A percentile compares a stretch with the other conserved stretches of the same genome.
phyloP scores from a whole-genome alignment of 1,284 basidiomycete species.

The Pseudozyma thailandica region DNA sequence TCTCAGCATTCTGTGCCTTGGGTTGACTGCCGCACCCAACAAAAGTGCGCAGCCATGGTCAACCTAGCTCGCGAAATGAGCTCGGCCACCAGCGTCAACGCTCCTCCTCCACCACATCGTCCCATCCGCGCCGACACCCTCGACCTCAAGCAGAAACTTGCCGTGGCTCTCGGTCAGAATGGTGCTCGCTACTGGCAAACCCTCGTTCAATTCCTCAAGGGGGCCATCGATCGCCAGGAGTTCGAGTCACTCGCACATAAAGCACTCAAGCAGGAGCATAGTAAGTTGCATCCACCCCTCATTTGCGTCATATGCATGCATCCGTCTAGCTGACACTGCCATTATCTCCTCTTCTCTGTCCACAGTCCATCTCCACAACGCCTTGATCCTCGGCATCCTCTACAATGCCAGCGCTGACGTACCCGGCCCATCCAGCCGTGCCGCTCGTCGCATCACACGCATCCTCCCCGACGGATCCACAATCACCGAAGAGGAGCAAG shows the following conservation, averaged over 20 bases:
- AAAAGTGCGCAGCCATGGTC: conserved; percentile 34
- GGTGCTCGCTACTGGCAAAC: conserved; percentile 68
- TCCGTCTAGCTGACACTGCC: background rate
- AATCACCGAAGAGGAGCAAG: conserved; percentile 51
- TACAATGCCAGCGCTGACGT: conserved; percentile 68
- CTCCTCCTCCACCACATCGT: conserved; percentile 28
- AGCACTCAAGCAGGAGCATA: conserved; percentile 57
- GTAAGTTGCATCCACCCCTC: conserved; percentile 33
- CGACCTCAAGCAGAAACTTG: conserved; percentile 61
- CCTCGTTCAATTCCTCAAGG: conserved; percentile 68
- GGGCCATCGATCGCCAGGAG: conserved; percentile 67
- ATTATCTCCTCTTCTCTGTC: background rate
- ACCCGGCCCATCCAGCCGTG: conserved; percentile 53
- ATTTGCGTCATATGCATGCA: background rate
- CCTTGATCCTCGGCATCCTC: conserved; percentile 69
- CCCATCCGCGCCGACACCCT: conserved; percentile 60
- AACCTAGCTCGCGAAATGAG: conserved; percentile 38
- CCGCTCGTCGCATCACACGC: conserved; percentile 40
- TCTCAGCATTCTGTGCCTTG: conserved; percentile 1
- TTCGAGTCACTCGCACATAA: conserved; percentile 65
- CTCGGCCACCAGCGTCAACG: conserved; percentile 31
- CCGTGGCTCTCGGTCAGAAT: conserved; percentile 60
- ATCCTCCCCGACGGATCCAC: conserved; percentile 41
- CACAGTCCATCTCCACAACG: conserved; percentile 69
- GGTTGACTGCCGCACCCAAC: conserved; percentile 24